Evolutionary conservation across 768 basidiomycete genomes (phyloP).

Genomic region (Tricholoma sp.): DNA sequence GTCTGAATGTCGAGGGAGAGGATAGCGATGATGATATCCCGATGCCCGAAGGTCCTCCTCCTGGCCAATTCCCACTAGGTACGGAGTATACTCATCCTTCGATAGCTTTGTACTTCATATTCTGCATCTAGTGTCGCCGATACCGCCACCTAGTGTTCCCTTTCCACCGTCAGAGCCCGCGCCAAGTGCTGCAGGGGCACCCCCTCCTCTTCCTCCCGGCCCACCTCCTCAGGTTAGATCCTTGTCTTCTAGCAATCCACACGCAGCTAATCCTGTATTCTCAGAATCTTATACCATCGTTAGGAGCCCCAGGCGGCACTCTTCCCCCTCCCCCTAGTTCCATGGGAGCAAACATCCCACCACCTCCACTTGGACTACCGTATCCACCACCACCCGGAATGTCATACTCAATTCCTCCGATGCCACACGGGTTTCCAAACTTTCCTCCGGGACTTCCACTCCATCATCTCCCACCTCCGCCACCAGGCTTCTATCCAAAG

Average conservation of each 20-base stretch:
- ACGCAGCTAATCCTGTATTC: background rate
- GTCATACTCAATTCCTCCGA: constrained; percentile 11
- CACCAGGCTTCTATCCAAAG: constrained; percentile 64
- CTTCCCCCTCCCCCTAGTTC: constrained; percentile 19
- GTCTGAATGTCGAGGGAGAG: constrained; percentile 44
- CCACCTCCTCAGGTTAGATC: constrained; percentile 13
- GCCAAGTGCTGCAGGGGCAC: constrained; percentile 1
- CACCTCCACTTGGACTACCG: constrained; percentile 16
- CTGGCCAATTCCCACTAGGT: constrained; percentile 25
- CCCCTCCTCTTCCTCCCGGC: constrained; percentile 15
- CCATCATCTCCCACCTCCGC: constrained; percentile 37
- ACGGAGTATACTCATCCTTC: background rate
- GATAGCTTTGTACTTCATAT: constrained; percentile 4
- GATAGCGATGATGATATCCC: constrained; percentile 80
- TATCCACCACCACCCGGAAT: constrained; percentile 17
- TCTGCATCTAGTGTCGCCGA: background rate
- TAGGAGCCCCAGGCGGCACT: background rate
- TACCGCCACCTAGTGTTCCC: constrained; percentile 5
- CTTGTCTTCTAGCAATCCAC: background rate
- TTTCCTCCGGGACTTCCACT: constrained; percentile 24
- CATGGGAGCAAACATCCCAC: constrained; percentile 20
- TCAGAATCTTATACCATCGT: constrained; percentile 3
- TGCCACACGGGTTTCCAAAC: constrained; percentile 15
- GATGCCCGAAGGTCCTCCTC: constrained; percentile 83
- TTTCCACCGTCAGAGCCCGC: constrained; percentile 6